Percentiles rank a stretch among this genome's conserved stretches.
Conservation (phyloP, 2,329 filamentous ascomycete genomes). For the Fusarium lyarnte region DNA sequence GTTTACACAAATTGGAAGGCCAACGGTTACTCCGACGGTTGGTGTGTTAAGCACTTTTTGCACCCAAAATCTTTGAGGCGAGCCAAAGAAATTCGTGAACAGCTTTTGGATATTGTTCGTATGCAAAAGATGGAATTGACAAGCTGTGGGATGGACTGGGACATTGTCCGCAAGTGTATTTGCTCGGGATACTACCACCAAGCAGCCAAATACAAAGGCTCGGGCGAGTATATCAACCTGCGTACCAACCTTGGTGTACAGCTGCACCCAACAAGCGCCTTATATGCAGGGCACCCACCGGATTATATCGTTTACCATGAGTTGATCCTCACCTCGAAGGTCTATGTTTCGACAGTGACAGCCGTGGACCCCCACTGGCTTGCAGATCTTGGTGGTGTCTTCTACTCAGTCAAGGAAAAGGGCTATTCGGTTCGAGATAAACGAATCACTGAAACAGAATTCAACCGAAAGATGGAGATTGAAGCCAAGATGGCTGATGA, state of each 20-base stretch:
- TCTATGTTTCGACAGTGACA: conserved; percentile 98
- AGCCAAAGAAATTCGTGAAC: conserved; percentile 93
- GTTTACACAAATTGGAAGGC: conserved; percentile 96
- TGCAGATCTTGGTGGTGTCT: conserved; percentile 94
- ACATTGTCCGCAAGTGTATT: conserved; percentile 93
- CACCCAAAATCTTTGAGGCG: conserved; percentile 93
- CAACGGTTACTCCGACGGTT: conserved; percentile 88
- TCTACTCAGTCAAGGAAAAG: conserved; percentile 98
- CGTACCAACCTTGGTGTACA: conserved; percentile 94
- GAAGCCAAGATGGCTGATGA: conserved; percentile 92
- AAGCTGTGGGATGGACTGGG: conserved; percentile 96
- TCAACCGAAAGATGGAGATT: conserved; percentile 92
- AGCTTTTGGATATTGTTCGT: conserved; percentile 92
- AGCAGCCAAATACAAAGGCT: conserved; percentile 93
- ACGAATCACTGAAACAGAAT: conserved; percentile 88
- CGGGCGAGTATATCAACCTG: conserved; percentile 97
- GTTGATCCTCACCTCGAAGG: conserved; percentile 93
- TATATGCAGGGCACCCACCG: conserved; percentile 94
- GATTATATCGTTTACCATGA: conserved; percentile 99
- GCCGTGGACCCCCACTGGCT: conserved; percentile 97
- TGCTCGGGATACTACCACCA: conserved; percentile 99
- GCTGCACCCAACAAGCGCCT: conserved; percentile 90
- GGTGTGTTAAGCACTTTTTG: conserved; percentile 93
- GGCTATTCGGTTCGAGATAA: conserved; percentile 90
- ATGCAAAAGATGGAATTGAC: conserved; percentile 89